Percentiles rank a stretch among this genome's conserved stretches.
Evolutionary conservation across 306 rosid species (phyloP).

Genomic region (Notholithocarpus densiflorus): DNA sequence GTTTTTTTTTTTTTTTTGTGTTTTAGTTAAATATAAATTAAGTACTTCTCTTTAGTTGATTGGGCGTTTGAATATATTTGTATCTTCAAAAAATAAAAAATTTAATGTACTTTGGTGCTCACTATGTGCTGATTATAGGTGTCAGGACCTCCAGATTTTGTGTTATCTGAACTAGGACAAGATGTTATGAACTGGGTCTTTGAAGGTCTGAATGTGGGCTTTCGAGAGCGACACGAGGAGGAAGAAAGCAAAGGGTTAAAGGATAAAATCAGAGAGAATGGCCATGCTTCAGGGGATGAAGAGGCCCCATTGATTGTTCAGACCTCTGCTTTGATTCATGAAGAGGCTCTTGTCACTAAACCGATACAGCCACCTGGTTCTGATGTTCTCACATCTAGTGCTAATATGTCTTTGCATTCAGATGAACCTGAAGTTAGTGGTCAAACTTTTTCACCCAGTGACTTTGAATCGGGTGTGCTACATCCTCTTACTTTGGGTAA

Average conservation of each 20-base stretch:
- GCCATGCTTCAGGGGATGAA: slow-evolving; percentile 34
- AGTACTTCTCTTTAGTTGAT: no score
- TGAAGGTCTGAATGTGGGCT: slow-evolving; percentile 41
- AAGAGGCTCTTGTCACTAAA: slow-evolving; percentile 29
- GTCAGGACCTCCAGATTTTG: slow-evolving; percentile 40
- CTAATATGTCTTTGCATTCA: slow-evolving; percentile 18
- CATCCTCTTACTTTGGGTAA: slow-evolving; percentile 46
- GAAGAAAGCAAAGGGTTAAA: slow-evolving; percentile 34
- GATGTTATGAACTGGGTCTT: slow-evolving; percentile 46
- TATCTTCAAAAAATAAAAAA: no score
- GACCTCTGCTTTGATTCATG: slow-evolving; percentile 43
- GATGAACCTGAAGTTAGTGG: slow-evolving; percentile 25
- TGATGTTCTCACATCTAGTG: slow-evolving; percentile 35
- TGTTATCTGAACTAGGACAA: slow-evolving; percentile 53
- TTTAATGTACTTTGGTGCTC: neutral
- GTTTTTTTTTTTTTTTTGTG: no score
- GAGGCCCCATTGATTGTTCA: slow-evolving; percentile 48
- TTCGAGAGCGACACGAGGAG: slow-evolving; percentile 41
- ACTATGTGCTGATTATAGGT: slow-evolving; percentile 27
- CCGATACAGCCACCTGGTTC: slow-evolving; percentile 40
- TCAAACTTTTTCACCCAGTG: slow-evolving; percentile 37
- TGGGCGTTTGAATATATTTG: no score
- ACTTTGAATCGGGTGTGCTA: slow-evolving; percentile 43
- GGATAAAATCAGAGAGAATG: slow-evolving; percentile 39
- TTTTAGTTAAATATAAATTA: no score